phyloP scores from a whole-genome alignment of 495 filamentous ascomycete genomes.

The Hypoxylon cercidicola region DNA sequence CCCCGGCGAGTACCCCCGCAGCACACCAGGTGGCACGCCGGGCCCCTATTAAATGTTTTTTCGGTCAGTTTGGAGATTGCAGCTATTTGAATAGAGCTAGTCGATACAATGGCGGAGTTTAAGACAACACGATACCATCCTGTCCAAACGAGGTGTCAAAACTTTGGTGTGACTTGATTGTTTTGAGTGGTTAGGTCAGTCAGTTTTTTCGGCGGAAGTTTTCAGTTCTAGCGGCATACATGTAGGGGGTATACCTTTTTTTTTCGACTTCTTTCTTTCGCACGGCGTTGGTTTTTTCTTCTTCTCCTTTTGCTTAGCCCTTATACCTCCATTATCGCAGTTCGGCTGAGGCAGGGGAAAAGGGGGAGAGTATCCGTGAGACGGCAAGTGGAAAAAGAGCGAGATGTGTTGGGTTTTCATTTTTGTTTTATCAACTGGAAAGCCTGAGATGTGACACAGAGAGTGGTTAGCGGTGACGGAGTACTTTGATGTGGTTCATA shows the following conservation, averaged over 20 bases:
- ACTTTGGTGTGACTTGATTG: no score
- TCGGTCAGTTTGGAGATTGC: neutral
- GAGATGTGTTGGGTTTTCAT: no score
- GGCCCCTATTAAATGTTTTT: constrained; percentile 22
- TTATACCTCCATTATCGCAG: neutral
- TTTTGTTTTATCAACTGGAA: no score
- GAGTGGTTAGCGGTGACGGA: no score
- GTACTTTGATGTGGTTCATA: neutral
- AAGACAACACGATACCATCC: no score
- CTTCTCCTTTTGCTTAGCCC: neutral
- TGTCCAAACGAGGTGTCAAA: no score
- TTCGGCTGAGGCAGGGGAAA: neutral
- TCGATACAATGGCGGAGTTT: no score
- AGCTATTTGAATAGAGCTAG: no score
- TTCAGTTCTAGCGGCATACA: constrained; percentile 6
- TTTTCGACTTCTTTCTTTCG: neutral
- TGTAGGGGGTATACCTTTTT: constrained; percentile 19
- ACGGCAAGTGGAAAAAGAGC: neutral
- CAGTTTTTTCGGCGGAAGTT: neutral
- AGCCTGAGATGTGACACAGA: no score
- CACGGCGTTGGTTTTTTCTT: constrained; percentile 22
- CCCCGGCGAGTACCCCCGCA: constrained; percentile 66
- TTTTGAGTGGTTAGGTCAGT: no score
- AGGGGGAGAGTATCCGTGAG: neutral
- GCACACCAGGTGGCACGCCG: constrained; percentile 34